phyloP scores from a whole-genome alignment of 257 asterid species.

The Ilex aquifolium region DNA sequence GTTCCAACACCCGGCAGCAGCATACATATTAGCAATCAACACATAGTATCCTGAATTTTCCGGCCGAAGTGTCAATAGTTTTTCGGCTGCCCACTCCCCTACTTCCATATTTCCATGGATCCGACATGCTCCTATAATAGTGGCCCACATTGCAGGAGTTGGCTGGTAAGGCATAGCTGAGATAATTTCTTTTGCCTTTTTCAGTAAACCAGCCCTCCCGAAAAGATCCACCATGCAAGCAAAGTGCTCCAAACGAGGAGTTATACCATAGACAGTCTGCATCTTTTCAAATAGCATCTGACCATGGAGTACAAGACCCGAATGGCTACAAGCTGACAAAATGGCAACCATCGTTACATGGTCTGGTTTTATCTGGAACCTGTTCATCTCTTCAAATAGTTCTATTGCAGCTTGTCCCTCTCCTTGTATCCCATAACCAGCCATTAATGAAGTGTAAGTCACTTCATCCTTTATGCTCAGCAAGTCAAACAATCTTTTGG shows the following conservation, averaged over 20 bases:
- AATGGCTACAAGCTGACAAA: conserved; percentile 85
- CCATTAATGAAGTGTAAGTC: conserved; percentile 79
- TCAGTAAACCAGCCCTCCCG: conserved; percentile 75
- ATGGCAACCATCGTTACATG: conserved; percentile 70
- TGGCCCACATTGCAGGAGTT: conserved; percentile 79
- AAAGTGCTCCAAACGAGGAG: conserved; percentile 66
- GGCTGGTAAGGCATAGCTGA: conserved; percentile 58
- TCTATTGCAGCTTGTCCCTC: conserved; percentile 55
- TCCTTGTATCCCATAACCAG: conserved; percentile 79
- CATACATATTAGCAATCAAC: conserved; percentile 84
- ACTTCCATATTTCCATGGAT: conserved; percentile 59
- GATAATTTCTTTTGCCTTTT: conserved; percentile 49
- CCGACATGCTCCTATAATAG: conserved; percentile 78
- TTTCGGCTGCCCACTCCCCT: conserved; percentile 91
- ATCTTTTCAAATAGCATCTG: conserved; percentile 49
- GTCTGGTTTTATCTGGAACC: conserved; percentile 56
- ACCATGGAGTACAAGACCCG: conserved; percentile 69
- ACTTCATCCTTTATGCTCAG: conserved; percentile 61
- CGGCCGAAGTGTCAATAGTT: conserved; percentile 61
- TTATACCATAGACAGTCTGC: conserved; percentile 44
- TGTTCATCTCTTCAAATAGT: conserved; percentile 64
- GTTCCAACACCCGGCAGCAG: conserved; percentile 69
- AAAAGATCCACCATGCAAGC: conserved; percentile 82
- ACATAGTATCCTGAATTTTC: conserved; percentile 66
- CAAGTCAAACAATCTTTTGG: conserved; percentile 57